Conservation (phyloP, 2,329 filamentous ascomycete species). For the Penicillium sclerotigenum region DNA sequence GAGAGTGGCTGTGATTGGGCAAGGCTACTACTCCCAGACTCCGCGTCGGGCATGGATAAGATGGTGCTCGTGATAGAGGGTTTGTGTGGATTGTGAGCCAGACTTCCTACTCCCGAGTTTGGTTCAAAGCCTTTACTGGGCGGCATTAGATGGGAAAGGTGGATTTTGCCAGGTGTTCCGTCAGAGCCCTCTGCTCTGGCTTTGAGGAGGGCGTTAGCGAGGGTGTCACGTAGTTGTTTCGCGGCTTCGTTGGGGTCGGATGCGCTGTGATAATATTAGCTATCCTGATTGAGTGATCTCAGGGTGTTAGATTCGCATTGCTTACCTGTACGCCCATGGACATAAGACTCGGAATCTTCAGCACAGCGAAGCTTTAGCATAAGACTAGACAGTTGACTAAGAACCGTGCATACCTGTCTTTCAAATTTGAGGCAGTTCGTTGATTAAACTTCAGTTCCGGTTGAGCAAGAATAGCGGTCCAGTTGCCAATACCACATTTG, state of each 20-base stretch:
- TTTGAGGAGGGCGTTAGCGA: constrained; percentile 34
- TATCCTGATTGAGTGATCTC: not conserved
- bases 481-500: constrained; percentile 61
- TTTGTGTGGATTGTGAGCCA: constrained; percentile 15
- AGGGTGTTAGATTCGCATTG: not conserved
- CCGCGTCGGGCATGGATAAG: constrained; percentile 16
- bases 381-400: constrained; percentile 1
- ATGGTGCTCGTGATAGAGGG: constrained; percentile 19
- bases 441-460: constrained; percentile 56
- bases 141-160: constrained; percentile 25
- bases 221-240: constrained; percentile 36
- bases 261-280: constrained; percentile 19
- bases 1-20: constrained; percentile 14
- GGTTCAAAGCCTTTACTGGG: constrained; percentile 15
- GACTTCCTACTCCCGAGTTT: constrained; percentile 12
- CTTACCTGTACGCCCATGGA: constrained; percentile 46
- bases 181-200: constrained; percentile 28
- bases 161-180: constrained; percentile 24
- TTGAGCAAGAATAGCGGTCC: constrained; percentile 61
- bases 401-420: constrained; percentile 50
- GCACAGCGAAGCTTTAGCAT: constrained; percentile 20
- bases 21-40: constrained; percentile 11
- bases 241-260: constrained; percentile 38
- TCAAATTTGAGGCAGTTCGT: constrained; percentile 60
- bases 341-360: constrained; percentile 54